phyloP scores from a whole-genome alignment of 2,329 filamentous ascomycete species.

The Beauveria pseudobassiana region DNA sequence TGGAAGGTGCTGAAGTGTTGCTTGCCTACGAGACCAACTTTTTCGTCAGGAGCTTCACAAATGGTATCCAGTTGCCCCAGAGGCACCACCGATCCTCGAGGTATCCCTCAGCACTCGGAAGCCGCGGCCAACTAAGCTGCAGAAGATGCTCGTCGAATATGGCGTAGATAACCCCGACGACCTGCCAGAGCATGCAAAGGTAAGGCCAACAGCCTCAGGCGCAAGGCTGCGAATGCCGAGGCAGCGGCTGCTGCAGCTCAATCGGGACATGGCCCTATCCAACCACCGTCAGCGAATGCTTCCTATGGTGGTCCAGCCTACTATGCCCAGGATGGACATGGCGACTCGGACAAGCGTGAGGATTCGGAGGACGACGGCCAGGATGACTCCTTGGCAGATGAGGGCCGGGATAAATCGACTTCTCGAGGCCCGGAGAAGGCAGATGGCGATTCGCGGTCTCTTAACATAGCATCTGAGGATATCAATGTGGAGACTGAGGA shows the following conservation, averaged over 20 bases:
- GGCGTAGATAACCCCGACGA: constrained; percentile 88
- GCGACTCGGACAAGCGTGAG: not conserved
- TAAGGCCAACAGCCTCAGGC: constrained; percentile 66
- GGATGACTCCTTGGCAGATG: not conserved
- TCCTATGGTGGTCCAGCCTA: constrained; percentile 19
- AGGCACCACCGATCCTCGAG: constrained; percentile 78
- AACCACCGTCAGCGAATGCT: constrained; percentile 16
- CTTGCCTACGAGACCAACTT: constrained; percentile 94
- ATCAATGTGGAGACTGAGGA: constrained; percentile 38
- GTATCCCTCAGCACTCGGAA: constrained; percentile 89
- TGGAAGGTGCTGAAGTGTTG: constrained; percentile 92
- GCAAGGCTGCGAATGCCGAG: constrained; percentile 59
- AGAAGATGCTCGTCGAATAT: constrained; percentile 85
- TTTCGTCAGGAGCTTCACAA: constrained; percentile 93
- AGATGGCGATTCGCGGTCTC: not conserved
- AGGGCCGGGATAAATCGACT: not conserved
- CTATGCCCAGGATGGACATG: constrained; percentile 12
- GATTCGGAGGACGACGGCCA: not conserved
- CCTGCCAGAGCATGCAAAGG: constrained; percentile 72
- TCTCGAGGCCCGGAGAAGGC: not conserved
- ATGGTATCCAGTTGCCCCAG: constrained; percentile 83
- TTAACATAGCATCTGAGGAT: constrained; percentile 38
- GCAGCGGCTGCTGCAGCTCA: constrained; percentile 35
- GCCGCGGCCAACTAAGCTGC: constrained; percentile 90
- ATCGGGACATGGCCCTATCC: constrained; percentile 13